These are phyloP conservation scores for Venturia nashicola DNA, from an alignment of 2,329 filamentous ascomycete species.

Conservation along the genomic window DNA sequence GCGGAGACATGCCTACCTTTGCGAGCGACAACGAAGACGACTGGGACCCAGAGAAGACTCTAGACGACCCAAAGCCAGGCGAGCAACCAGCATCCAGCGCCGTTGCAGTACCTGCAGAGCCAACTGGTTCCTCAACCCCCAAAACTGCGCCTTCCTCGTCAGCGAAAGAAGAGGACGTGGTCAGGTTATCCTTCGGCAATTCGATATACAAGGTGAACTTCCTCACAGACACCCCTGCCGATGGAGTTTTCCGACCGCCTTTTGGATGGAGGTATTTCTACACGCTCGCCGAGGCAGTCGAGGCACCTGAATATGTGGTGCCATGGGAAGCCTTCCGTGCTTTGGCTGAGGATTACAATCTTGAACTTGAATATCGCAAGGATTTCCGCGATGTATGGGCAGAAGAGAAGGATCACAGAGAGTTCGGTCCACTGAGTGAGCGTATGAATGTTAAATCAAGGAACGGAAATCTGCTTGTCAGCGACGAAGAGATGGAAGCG, in stretches of 20 bases:
- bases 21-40: conserved; percentile 27
- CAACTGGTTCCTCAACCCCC: conserved; percentile 13
- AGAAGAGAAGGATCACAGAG: conserved; percentile 72
- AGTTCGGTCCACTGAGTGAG: conserved; percentile 75
- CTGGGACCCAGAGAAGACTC: conserved; percentile 33
- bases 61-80: conserved; percentile 21
- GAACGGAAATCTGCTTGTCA: conserved; percentile 55
- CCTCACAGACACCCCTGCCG: conserved; percentile 65
- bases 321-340: conserved; percentile 97
- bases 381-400: conserved; percentile 86
- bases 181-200: conserved; percentile 77
- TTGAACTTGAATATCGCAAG: conserved; percentile 90
- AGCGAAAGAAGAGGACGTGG: conserved; percentile 19
- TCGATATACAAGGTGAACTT: conserved; percentile 86
- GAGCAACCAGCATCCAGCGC: conserved; percentile 24
- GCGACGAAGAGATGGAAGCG: conserved; percentile 82
- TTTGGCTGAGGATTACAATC: conserved; percentile 89
- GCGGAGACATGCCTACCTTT: conserved; percentile 20
- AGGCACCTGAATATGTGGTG: conserved; percentile 95
- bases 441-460: conserved; percentile 86
- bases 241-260: conserved; percentile 85
- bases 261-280: conserved; percentile 99
- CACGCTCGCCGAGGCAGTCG: conserved; percentile 89
- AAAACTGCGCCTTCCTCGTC: conserved; percentile 1
- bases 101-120: conserved; percentile 15